Conservation (phyloP, 139 green algal genomes). For the Chlorella sp. region DNA sequence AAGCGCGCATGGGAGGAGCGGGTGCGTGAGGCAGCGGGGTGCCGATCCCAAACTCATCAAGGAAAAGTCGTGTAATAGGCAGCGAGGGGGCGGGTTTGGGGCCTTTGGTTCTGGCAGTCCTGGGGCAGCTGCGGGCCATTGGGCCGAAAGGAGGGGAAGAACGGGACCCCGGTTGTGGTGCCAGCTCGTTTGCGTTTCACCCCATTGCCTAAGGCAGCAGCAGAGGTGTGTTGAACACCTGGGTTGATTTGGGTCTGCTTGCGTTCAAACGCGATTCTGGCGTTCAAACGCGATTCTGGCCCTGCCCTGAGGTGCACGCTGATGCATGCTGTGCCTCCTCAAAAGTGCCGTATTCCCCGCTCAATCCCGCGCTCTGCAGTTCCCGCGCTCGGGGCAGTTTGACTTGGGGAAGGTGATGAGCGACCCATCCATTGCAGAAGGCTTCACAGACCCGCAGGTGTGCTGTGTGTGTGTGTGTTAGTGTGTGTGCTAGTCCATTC, state of each 20-base stretch:
- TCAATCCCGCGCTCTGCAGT: not conserved
- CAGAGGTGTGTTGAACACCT: too few species aligned
- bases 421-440: not conserved
- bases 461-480: not conserved
- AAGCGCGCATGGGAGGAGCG: not conserved
- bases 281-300: not conserved
- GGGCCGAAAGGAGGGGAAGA: too few species aligned
- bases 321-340: not conserved
- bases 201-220: too few species aligned
- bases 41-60: too few species aligned
- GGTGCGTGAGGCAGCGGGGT: not conserved
- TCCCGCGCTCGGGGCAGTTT: not conserved
- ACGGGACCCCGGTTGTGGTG: too few species aligned
- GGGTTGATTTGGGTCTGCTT: too few species aligned
- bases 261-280: not conserved
- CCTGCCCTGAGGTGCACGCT: not conserved
- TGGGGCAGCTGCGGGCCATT: too few species aligned
- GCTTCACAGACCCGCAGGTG: conserved; percentile 3
- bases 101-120: too few species aligned
- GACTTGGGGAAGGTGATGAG: not conserved
- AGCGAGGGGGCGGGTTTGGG: too few species aligned
- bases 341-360: not conserved
- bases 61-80: too few species aligned
- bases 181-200: too few species aligned
- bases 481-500: too few species aligned